phyloP scores from a whole-genome alignment of 176 grass and related monocot genomes.

The Melocanna baccifera region DNA sequence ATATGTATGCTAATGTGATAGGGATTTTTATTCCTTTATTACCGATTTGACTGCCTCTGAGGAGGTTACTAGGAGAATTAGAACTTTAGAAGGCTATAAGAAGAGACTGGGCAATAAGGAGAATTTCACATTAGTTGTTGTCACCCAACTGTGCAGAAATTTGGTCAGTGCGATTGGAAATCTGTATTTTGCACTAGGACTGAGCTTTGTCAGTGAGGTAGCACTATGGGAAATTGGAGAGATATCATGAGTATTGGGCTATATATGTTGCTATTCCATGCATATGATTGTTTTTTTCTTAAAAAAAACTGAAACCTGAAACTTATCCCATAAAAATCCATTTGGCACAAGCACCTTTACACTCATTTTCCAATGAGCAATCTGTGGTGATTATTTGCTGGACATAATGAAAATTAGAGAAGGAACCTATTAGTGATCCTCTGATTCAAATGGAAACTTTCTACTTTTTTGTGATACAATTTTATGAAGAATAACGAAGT shows the following conservation, averaged over 20 bases:
- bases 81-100: background rate
- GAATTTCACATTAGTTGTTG: background rate
- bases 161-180: background rate
- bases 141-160: background rate
- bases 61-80: conserved; percentile 1
- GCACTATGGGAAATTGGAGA: background rate
- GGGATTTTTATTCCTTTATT: background rate
- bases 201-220: background rate
- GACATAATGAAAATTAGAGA: conserved; percentile 7
- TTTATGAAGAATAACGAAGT: background rate
- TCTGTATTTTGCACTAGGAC: background rate
- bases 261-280: background rate
- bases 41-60: background rate
- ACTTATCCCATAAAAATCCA: background rate
- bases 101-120: background rate
- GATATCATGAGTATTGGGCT: background rate
- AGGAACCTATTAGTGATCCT: background rate
- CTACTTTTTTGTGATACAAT: background rate
- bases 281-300: background rate
- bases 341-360: background rate
- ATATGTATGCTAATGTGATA: background rate
- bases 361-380: background rate
- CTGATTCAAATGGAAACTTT: background rate
- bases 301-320: background rate
- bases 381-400: background rate